phyloP scores from a whole-genome alignment of 257 asterid genomes.

The Fraxinus pennsylvanica region DNA sequence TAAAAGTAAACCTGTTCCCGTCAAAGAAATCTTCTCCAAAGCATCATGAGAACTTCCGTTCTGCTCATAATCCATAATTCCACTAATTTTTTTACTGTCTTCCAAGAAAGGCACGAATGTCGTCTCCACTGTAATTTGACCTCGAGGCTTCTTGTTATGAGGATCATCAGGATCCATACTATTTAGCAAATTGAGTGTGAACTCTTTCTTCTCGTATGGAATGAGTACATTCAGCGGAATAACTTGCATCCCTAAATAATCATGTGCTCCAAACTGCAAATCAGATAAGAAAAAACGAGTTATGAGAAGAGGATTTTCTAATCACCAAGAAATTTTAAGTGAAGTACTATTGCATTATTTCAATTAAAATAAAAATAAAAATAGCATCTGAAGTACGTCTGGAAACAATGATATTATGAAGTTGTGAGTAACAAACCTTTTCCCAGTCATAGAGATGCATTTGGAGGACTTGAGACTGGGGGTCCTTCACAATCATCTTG shows the following conservation, averaged over 20 bases:
- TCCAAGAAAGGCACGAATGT: constrained; percentile 71
- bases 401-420: not conserved
- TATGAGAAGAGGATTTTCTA: not conserved
- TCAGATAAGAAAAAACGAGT: not conserved
- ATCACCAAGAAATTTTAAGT: not conserved
- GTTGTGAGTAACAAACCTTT: constrained; percentile 43
- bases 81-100: constrained; percentile 50
- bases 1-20: constrained; percentile 68
- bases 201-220: constrained; percentile 55
- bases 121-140: constrained; percentile 49
- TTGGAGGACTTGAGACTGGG: constrained; percentile 58
- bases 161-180: constrained; percentile 59
- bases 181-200: constrained; percentile 52
- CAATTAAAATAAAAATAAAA: not conserved
- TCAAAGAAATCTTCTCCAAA: constrained; percentile 32
- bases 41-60: constrained; percentile 28
- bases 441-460: constrained; percentile 80
- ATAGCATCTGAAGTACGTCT: not conserved
- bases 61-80: constrained; percentile 21
- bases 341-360: not conserved
- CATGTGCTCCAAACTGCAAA: constrained; percentile 73
- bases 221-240: constrained; percentile 49
- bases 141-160: constrained; percentile 57
- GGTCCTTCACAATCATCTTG: constrained; percentile 78
- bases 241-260: constrained; percentile 82